phyloP scores from a whole-genome alignment of 1,284 basidiomycete genomes.

The Papiliotrema flavescens region DNA sequence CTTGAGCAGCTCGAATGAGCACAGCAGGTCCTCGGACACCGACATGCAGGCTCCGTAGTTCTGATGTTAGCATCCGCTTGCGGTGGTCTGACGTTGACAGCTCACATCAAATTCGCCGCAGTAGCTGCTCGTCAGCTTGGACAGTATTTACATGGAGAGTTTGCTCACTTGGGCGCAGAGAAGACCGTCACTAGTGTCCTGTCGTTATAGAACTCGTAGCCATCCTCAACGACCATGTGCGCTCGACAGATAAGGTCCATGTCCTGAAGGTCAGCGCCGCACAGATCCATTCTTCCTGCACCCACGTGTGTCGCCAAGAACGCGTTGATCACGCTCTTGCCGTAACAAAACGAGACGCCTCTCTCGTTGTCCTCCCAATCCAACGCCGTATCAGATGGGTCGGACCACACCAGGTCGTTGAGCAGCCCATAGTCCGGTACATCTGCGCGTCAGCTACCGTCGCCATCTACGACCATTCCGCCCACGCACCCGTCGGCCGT shows the following conservation, averaged over 20 bases:
- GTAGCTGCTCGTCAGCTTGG: conserved; percentile 29
- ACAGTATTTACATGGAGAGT: background rate
- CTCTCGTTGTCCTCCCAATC: conserved; percentile 99
- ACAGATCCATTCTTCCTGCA: background rate
- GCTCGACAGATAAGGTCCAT: conserved; percentile 99
- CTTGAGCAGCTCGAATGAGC: conserved; percentile 96
- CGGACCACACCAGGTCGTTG: conserved; percentile 97
- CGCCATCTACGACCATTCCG: background rate
- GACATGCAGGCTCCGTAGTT: conserved; percentile 6
- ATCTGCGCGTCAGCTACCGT: conserved; percentile 53
- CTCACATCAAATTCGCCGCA: conserved; percentile 46
- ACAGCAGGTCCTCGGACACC: conserved; percentile 90
- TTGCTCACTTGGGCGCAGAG: conserved; percentile 84
- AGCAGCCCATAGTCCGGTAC: conserved; percentile 98
- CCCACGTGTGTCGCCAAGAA: conserved; percentile 66
- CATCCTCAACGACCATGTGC: conserved; percentile 99
- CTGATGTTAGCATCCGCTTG: background rate
- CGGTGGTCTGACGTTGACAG: background rate
- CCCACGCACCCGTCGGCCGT: conserved; percentile 67
- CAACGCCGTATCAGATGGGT: conserved; percentile 93
- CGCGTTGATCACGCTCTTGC: conserved; percentile 94
- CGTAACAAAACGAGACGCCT: conserved; percentile 99
- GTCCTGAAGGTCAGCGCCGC: conserved; percentile 56
- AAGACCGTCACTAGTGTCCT: conserved; percentile 97
- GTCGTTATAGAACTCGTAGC: conserved; percentile 99